These are phyloP conservation scores for Colletotrichum spinosum DNA, from an alignment of 2,329 filamentous ascomycete species.

Conservation along the genomic window DNA sequence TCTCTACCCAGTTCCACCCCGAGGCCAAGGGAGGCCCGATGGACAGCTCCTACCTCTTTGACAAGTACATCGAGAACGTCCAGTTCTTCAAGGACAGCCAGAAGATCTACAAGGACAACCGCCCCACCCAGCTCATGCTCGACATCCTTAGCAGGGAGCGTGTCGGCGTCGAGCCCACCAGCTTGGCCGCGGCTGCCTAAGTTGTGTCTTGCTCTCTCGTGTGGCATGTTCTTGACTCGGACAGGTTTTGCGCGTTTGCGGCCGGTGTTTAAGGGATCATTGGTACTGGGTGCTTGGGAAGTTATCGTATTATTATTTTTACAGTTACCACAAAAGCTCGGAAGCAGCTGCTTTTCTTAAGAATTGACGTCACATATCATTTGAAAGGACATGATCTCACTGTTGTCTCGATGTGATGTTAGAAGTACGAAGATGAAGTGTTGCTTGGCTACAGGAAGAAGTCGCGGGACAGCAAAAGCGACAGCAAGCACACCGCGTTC, in stretches of 20 bases:
- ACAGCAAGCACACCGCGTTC: no score
- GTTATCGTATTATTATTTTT: slow-evolving; percentile 20
- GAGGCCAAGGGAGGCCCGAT: slow-evolving; percentile 97
- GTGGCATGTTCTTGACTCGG: slow-evolving; percentile 12
- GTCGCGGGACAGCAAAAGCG: no score
- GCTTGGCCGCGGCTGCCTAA: slow-evolving; percentile 64
- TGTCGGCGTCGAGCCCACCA: slow-evolving; percentile 83
- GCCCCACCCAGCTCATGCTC: slow-evolving; percentile 86
- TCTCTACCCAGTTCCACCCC: slow-evolving; percentile 98
- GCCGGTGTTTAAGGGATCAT: slow-evolving; percentile 15
- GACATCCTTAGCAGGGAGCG: slow-evolving; percentile 95
- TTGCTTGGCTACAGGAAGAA: no score
- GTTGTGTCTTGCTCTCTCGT: slow-evolving; percentile 1
- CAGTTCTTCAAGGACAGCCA: slow-evolving; percentile 89
- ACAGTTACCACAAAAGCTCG: slow-evolving; percentile 16
- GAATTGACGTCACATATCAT: slow-evolving; percentile 18
- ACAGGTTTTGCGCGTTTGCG: slow-evolving; percentile 14
- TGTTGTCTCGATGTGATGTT: no score
- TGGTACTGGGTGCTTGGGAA: slow-evolving; percentile 9
- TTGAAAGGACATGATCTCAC: not conserved
- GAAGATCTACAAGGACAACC: slow-evolving; percentile 84
- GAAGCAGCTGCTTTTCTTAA: slow-evolving; percentile 11
- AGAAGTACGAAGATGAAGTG: no score
- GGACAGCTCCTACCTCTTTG: slow-evolving; percentile 95
- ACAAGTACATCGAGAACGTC: slow-evolving; percentile 94